Percentiles rank a stretch among this genome's conserved stretches.
Conservation (phyloP, 2,329 filamentous ascomycete species). For the Neonectria neomacrospora region DNA sequence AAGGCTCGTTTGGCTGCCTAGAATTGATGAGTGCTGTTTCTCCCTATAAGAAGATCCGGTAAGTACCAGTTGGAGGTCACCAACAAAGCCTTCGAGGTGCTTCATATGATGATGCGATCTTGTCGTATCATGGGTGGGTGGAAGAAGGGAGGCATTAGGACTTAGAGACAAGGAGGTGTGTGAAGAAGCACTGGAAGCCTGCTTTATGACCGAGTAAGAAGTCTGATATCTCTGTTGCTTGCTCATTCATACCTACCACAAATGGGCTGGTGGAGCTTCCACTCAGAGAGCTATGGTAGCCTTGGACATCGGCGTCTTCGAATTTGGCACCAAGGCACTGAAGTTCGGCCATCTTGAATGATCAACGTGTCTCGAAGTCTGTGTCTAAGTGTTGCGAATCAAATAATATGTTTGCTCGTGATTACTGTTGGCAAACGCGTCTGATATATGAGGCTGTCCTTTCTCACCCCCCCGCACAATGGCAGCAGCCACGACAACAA, state of each 20-base stretch:
- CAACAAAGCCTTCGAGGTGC: constrained; percentile 35
- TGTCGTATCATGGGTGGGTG: constrained; percentile 42
- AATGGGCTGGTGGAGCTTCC: constrained; percentile 40
- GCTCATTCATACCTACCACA: constrained; percentile 31
- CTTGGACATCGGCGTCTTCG: constrained; percentile 29
- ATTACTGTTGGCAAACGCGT: background rate
- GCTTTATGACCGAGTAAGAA: constrained; percentile 32
- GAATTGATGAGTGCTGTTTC: constrained; percentile 16
- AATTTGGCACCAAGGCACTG: constrained; percentile 40
- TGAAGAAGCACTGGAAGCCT: constrained; percentile 43
- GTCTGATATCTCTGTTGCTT: background rate
- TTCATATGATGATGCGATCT: constrained; percentile 44
- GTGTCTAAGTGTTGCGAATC: background rate
- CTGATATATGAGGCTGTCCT: constrained; percentile 25
- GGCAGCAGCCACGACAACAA: constrained; percentile 8
- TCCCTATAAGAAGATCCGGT: background rate
- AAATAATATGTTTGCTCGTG: background rate
- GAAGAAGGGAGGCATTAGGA: constrained; percentile 37
- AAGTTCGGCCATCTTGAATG: constrained; percentile 36
- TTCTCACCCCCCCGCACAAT: constrained; percentile 12
- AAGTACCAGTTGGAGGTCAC: constrained; percentile 38
- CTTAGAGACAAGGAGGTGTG: constrained; percentile 41
- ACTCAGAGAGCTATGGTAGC: constrained; percentile 40
- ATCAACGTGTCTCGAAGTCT: background rate
- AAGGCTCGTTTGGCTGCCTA: constrained; percentile 42